Percentiles rank a stretch among this genome's conserved stretches.
These are phyloP conservation scores for Phoenix roebelenii DNA, from an alignment of 176 grass and related monocot species.

Conservation along the genomic window DNA sequence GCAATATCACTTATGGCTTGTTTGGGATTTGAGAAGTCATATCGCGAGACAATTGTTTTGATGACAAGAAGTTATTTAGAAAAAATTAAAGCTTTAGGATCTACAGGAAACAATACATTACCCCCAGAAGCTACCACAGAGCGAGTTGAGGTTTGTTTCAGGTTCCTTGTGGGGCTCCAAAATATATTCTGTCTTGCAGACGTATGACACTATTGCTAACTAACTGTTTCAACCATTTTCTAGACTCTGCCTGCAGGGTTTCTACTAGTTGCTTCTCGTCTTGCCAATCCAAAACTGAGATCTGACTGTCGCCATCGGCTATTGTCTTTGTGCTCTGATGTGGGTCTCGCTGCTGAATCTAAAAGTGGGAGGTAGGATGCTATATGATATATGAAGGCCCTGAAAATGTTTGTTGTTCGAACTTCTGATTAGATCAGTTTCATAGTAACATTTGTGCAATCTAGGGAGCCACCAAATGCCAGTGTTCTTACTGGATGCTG, in stretches of 20 bases:
- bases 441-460: too few species aligned
- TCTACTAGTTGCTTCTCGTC: conserved; percentile 79
- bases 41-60: conserved; percentile 93
- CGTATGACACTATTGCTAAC: conserved; percentile 24
- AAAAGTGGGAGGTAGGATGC: conserved; percentile 68
- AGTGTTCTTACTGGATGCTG: too few species aligned
- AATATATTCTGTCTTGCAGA: conserved; percentile 13
- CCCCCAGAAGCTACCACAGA: conserved; percentile 77
- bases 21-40: conserved; percentile 98
- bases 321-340: conserved; percentile 97
- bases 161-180: conserved; percentile 15
- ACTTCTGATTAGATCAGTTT: too few species aligned
- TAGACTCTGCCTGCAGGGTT: conserved; percentile 99
- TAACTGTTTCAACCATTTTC: conserved; percentile 52
- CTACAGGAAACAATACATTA: conserved; percentile 52
- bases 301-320: conserved; percentile 89
- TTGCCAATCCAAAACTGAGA: conserved; percentile 80
- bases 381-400: neutral
- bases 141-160: conserved; percentile 57
- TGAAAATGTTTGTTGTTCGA: too few species aligned
- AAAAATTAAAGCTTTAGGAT: conserved; percentile 77
- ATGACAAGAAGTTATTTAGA: conserved; percentile 99
- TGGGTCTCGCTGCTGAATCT: conserved; percentile 94
- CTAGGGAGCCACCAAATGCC: too few species aligned
- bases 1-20: conserved; percentile 92